A percentile compares a stretch with the other conserved stretches of the same genome.
These are phyloP conservation scores for Hordeum marinum DNA, from an alignment of 176 grass and related monocot genomes.

Conservation along the genomic window DNA sequence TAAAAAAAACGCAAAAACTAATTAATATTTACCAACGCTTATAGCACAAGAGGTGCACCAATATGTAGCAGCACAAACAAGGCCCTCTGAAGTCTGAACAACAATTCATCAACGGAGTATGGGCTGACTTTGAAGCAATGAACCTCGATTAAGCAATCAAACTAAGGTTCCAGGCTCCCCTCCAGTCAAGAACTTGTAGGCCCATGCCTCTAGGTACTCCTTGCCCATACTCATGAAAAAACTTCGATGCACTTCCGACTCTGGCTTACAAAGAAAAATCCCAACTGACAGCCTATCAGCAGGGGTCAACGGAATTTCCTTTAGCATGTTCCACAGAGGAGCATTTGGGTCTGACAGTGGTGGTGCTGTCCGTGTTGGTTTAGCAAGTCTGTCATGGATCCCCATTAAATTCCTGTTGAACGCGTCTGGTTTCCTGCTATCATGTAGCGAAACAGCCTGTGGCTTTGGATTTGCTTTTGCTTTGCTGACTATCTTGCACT, in stretches of 20 bases:
- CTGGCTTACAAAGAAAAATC: slow-evolving; percentile 38
- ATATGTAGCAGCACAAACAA: background rate
- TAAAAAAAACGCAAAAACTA: background rate
- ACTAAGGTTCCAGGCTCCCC: slow-evolving; percentile 31
- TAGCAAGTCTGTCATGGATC: background rate
- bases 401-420: slow-evolving; percentile 19
- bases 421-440: slow-evolving; percentile 7
- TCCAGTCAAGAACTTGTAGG: slow-evolving; percentile 37
- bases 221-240: slow-evolving; percentile 56
- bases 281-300: slow-evolving; percentile 44
- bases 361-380: slow-evolving; percentile 9
- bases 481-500: slow-evolving; percentile 34
- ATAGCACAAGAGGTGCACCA: slow-evolving; percentile 11
- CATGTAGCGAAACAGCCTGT: background rate
- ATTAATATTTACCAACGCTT: slow-evolving; percentile 24
- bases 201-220: slow-evolving; percentile 52
- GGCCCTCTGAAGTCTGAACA: background rate
- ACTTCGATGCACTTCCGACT: slow-evolving; percentile 40
- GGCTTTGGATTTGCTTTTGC: slow-evolving; percentile 24
- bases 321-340: slow-evolving; percentile 46
- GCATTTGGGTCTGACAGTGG: slow-evolving; percentile 42
- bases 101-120: background rate
- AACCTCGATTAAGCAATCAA: background rate
- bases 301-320: slow-evolving; percentile 41
- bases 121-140: background rate